Conservation (phyloP, 192 early-diverging fungal species). For the Linnemannia exigua region DNA sequence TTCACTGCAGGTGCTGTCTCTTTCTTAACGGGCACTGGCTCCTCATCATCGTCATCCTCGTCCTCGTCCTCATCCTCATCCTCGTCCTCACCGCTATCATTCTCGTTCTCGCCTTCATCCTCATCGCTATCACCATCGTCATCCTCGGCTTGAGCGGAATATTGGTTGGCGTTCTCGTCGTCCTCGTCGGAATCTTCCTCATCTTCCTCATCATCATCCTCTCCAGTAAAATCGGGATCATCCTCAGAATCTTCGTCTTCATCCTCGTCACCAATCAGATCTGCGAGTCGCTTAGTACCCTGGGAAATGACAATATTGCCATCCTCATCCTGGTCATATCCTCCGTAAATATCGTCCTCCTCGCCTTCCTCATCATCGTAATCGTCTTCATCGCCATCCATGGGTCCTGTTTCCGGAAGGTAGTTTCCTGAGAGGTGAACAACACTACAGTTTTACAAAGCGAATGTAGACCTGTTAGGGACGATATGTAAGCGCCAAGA, state of each 20-base stretch:
- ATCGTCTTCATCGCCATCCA: constrained; percentile 31
- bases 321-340: background rate
- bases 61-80: constrained; percentile 17
- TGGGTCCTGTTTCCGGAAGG: constrained; percentile 53
- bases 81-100: background rate
- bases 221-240: constrained; percentile 39
- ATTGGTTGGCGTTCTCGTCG: background rate
- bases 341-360: constrained; percentile 38
- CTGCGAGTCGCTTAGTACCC: constrained; percentile 46
- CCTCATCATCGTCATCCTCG: constrained; percentile 24
- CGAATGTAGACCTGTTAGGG: background rate
- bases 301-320: constrained; percentile 25
- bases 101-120: background rate
- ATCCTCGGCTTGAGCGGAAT: constrained; percentile 3
- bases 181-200: constrained; percentile 40
- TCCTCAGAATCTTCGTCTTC: constrained; percentile 55
- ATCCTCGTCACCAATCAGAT: constrained; percentile 23
- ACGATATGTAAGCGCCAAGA: background rate
- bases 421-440: constrained; percentile 81
- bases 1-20: constrained; percentile 25
- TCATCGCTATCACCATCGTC: constrained; percentile 8
- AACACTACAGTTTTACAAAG: constrained; percentile 25
- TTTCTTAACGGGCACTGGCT: constrained; percentile 34
- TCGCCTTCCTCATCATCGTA: constrained; percentile 38
- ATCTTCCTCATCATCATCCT: constrained; percentile 57